These are phyloP conservation scores for Aspergillus arachidicola DNA, from an alignment of 2,329 filamentous ascomycete species.

Conservation along the genomic window DNA sequence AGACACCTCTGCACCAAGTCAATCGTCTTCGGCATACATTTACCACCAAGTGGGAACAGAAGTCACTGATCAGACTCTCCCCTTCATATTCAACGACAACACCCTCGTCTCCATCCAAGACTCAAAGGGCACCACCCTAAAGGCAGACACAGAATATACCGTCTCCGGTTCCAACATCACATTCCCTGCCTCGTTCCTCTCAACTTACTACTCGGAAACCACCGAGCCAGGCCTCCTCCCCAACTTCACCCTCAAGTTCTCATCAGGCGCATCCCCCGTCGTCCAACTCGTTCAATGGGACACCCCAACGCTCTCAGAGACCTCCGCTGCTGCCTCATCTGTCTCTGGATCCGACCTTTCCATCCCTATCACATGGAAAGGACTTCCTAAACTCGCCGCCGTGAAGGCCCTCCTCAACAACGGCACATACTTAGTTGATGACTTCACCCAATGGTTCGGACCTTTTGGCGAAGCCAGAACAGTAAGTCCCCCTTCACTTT, in stretches of 20 bases:
- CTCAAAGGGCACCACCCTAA: slow-evolving; percentile 40
- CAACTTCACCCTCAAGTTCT: slow-evolving; percentile 58
- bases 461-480: slow-evolving; percentile 53
- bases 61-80: slow-evolving; percentile 47
- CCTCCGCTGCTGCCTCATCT: slow-evolving; percentile 32
- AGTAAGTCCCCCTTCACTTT: slow-evolving; percentile 27
- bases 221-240: slow-evolving; percentile 50
- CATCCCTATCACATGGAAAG: slow-evolving; percentile 58
- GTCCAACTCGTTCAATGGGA: slow-evolving; percentile 59
- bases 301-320: slow-evolving; percentile 40
- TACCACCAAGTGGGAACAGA: slow-evolving; percentile 55
- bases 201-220: slow-evolving; percentile 45
- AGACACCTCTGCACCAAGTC: slow-evolving; percentile 48
- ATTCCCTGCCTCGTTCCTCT: slow-evolving; percentile 52
- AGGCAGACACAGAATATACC: slow-evolving; percentile 49
- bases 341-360: slow-evolving; percentile 44
- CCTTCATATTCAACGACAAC: slow-evolving; percentile 60
- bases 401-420: slow-evolving; percentile 54
- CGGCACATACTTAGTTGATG: slow-evolving; percentile 56
- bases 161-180: slow-evolving; percentile 50
- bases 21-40: slow-evolving; percentile 57
- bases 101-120: slow-evolving; percentile 47
- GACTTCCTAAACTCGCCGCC: slow-evolving; percentile 53
- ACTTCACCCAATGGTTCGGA: slow-evolving; percentile 59
- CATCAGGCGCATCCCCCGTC: slow-evolving; percentile 50